Base-by-base conservation (phyloP, 2,329 filamentous ascomycete genomes). In the Botryosphaeria dothidea region DNA sequence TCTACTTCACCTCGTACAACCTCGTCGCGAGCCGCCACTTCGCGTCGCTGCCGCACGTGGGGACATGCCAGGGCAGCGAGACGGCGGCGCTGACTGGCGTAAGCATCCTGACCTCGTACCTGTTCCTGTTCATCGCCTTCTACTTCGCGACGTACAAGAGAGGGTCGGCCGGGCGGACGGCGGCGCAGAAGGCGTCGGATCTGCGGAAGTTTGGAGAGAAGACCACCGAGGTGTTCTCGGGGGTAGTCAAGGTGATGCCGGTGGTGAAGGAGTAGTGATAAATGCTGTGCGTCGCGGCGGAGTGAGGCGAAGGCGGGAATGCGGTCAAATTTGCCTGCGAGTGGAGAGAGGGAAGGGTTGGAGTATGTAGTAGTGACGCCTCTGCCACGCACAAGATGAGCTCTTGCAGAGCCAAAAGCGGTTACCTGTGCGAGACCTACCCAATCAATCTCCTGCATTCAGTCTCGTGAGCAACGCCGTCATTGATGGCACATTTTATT, bases 1-100 rank as follows among this genome's bases (percentile, higher is more conserved):
- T 98, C 79, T 98, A 98, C 88, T 98, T 96, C 76, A 93, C 93
- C 60, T 96, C 94, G 15, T 98, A 94, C 86, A 97, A 93, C 72
- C 97, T 97, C 86, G 97, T 97, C 85, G 89, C 90, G 71, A 93
- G 90, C 72, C 91, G 90, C 72, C 97, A 97, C 88, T 97, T 90
- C 84, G 86, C 85, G 48, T 90, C 86, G 84, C 83, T 96, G 78
- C 94, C 94, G 69, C 96, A 92, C 77, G 81, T 85, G 68, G 94
- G 94, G 78, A 84, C 88, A 72, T 98, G 94, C 79, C 92, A 93
- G 45, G 94, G 94, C 74, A 94, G 98, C 84, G 94, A 98, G 81
- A 98, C 97, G 74, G 94, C 94, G 56, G 94, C 94, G 48, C 92
- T 97, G 75, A 86, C 93, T 66, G 94, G 94, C 72, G 96, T 97